Evolutionary conservation across 1,284 basidiomycete species (phyloP), one percentile per base, ranked within the genome.

Genomic region (Leucocoprinus gongylophorus): DNA sequence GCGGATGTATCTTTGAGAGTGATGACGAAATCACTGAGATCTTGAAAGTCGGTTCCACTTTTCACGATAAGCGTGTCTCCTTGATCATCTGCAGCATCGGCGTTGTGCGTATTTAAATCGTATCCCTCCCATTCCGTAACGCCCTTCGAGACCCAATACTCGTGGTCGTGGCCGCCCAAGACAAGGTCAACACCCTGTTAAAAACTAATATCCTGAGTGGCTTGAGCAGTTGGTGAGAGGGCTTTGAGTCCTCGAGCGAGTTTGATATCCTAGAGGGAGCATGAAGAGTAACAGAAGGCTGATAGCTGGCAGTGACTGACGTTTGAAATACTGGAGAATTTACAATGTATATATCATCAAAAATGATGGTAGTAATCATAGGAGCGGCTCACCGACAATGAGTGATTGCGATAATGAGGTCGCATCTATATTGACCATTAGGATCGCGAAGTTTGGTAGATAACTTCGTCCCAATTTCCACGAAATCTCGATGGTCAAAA

Each of bases 41-140:
- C 84, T 18, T 81, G 71, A 64, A 85, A 87, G 63, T 87, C 84
- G 1, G 82, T 85, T 2, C 83, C 83, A 51, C 78, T 81, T 61
- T 87, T 87, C 61, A 85, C 64, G 10, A 81, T 67, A 40, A 72
- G 72, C 55, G 73, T 62, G 21, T 78, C 74, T n/a, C 78, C 79
- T 5, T 74, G 55, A 61, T 87, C 83, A 18, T 71, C 70, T 55
- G 80, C 75, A 0, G 77, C 76, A 3, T 81, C 83, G 1, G 78
- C 70, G 2, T 71, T 70, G 6, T 64, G 60, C 13, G 67, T 62
- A 2, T 68, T 63, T 12, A 75, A 67, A 51, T 77, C 68, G 53
- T 76, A 80, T 6, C 76, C 76, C 10, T 81, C 71, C 79, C 80
- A 86, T 7, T 63, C 60, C 4, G 69, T 68, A 2, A 76, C 75